Base-by-base conservation (phyloP, 2,329 filamentous ascomycete genomes). In the Kalmusia sp. region DNA sequence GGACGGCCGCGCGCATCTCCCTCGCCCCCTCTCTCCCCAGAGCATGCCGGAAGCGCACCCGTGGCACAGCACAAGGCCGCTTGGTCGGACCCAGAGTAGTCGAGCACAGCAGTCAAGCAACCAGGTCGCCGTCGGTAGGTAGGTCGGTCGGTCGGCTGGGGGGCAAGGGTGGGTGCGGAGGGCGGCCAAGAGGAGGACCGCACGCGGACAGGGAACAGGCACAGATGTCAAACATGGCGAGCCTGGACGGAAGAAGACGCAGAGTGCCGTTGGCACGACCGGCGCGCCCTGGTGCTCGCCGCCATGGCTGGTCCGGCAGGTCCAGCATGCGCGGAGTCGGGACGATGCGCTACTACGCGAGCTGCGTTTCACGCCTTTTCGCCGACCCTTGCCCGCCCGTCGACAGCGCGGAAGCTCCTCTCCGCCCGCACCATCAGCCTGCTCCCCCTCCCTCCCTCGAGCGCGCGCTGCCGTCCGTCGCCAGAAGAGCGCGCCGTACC, bases 291-390 rank as follows among this genome's bases (percentile, higher is more conserved):
- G n/a, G 31, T 15, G 31, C 31, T 11, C 31, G 31, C 31, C 8
- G 31, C 31, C 8, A 34, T 15, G n/a, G 31, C 8, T 12, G 31
- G 31, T 14, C 31, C 31, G 31, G 51, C 24, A 57, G 59, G 62
- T 51, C 57, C 59, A 62, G 56, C 33, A 55, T 31, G 56, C 67
- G 68, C 67, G 67, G 67, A 69, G 59, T 56, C 68, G 68, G 68
- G 64, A 70, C 57, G 64, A 56, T 52, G 65, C 67, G 67, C 68
- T 51, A 46, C 43, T 25, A 25, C 17, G 43, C 28, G 28, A 34
- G 43, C 19, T 64, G 68, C 67, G 67, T 70, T 71, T 71, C 68
- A 70, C 58, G 58, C 60, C 60, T 33, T 33, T 33, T 46, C 31
- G 43, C 43, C 43, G 31, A 46, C 43, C 43, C 43, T 37, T 34